Base-by-base conservation (phyloP, 148 eudicot species). In the Chenopodium berlandieri region DNA sequence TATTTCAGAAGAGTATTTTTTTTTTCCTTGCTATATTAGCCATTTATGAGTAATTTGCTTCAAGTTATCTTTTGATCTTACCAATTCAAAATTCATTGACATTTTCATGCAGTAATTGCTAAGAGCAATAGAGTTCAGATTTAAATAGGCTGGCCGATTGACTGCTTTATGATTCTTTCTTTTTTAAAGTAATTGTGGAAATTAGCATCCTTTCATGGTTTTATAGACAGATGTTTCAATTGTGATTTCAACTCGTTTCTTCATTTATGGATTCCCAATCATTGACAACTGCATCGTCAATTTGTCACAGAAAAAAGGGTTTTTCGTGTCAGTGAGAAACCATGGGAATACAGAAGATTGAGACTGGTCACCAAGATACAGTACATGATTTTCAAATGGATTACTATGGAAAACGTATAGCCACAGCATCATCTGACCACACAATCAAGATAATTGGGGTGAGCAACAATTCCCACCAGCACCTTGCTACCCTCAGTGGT, bases 351-450 rank as follows among this genome's bases (percentile, higher is more conserved):
- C 87, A 84, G 72, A 87, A 87, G 83, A 82, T 87, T 40, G 89
- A 87, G 81, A 84, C 89, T 0, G 89, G 89, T 50, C 89, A 87
- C 72, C 75, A 77, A 32, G 87, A 87, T 58, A 83, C 84, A 0
- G 30, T 85, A 54, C 89, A 87, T 80, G 89, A 87, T 77, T 82
- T 87, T 20, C 89, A 87, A 70, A 87, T 87, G 89, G 89, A 87
- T 75, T 87, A 87, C 70, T 87, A 87, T 44, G 89, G 89, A 3
- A 87, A 87, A 63, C 86, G 89, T 72, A 79, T 87, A 74, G 89
- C 89, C 12, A 87, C 89, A 0, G 89, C 87, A 1, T 87, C 89
- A 8, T 85, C 89, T 0, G 89, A 87, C 77, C 79, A 77, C 48
- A 87, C 89, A 0, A 80, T 87, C 52, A 87, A 82, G 86, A 75